Conservation (phyloP, 164 flowering plant genomes). For the Saururus chinensis region DNA sequence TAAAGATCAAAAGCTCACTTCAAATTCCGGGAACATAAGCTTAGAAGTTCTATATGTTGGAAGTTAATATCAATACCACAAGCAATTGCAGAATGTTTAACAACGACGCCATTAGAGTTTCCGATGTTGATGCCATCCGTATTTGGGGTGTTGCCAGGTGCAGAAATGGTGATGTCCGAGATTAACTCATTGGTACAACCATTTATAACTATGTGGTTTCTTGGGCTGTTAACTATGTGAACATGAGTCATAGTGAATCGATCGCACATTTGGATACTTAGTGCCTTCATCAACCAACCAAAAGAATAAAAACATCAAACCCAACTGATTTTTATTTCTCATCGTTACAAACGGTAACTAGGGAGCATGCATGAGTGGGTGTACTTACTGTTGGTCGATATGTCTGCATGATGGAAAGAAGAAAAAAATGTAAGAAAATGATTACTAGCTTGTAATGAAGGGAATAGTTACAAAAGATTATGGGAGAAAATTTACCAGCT, state of each 20-base stretch:
- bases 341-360: too few relatives aligned
- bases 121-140: constrained; percentile 27
- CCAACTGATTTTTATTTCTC: too few relatives aligned
- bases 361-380: too few relatives aligned
- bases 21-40: background rate
- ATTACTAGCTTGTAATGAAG: too few relatives aligned
- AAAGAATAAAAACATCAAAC: too few relatives aligned
- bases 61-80: constrained; percentile 9
- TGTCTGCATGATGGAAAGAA: too few relatives aligned
- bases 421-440: too few relatives aligned
- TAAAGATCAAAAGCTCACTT: too few relatives aligned
- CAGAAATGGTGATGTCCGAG: constrained; percentile 5
- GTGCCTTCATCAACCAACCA: too few relatives aligned
- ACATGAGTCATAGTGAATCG: background rate
- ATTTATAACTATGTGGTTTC: background rate
- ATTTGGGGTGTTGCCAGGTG: constrained; percentile 24
- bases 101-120: background rate
- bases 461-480: too few relatives aligned
- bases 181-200: background rate
- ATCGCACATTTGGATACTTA: background rate
- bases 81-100: constrained; percentile 4
- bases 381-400: too few relatives aligned
- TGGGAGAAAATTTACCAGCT: too few relatives aligned
- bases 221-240: constrained; percentile 1
- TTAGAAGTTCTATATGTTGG: background rate